A percentile compares a stretch with the other conserved stretches of the same genome.
Evolutionary conservation across 495 filamentous ascomycete species (phyloP).

Genomic region (Clavariopsis aquatica): DNA sequence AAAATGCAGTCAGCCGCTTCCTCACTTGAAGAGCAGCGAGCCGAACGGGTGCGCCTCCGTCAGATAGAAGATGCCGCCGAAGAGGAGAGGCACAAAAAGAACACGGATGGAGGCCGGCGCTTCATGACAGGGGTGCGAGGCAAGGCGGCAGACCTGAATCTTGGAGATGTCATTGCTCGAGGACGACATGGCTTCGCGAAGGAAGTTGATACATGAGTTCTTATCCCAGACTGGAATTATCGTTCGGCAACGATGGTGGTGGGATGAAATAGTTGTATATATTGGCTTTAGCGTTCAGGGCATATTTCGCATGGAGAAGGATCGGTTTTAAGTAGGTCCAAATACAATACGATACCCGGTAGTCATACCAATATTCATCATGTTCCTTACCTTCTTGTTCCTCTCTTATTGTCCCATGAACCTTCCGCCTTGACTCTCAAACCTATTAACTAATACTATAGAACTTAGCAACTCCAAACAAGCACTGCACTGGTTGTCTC

Average conservation of each 20-base stretch:
- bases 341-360: neutral
- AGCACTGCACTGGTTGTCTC: too few relatives aligned
- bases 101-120: conserved; percentile 18
- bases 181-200: conserved; percentile 9
- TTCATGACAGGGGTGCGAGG: conserved; percentile 20
- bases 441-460: too few relatives aligned
- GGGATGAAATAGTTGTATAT: neutral
- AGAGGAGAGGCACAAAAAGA: conserved; percentile 38
- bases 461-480: too few relatives aligned
- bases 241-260: too few relatives aligned
- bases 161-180: conserved; percentile 28
- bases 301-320: neutral
- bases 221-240: too few relatives aligned
- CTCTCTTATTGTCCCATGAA: neutral
- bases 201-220: conserved; percentile 14
- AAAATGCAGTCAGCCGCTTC: conserved; percentile 87
- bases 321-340: neutral
- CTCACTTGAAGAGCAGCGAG: conserved; percentile 71
- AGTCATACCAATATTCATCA: neutral
- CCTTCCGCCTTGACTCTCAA: too few relatives aligned
- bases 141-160: conserved; percentile 15
- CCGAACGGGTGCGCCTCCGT: conserved; percentile 53
- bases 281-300: neutral
- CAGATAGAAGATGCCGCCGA: conserved; percentile 64
- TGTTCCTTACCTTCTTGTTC: neutral